Base-by-base conservation (phyloP, 371 early-diverging fungal genomes). In the Funneliformis caledonium region DNA sequence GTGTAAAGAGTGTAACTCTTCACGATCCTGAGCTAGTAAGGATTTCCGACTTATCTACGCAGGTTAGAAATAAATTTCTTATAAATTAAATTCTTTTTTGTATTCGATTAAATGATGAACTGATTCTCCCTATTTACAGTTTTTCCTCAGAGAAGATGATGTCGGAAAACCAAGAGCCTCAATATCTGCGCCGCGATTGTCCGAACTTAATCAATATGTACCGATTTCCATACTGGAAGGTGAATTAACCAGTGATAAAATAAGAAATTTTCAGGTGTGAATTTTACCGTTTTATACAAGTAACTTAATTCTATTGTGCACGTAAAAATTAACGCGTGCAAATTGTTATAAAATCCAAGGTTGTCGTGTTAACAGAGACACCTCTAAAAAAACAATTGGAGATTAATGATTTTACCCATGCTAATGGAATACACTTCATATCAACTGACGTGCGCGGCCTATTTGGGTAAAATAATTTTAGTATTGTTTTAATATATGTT, bases 121-220 rank as follows among this genome's bases (percentile, higher is more conserved):
- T 1, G 12, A 65, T 33, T 64, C 31, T 6, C 12, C 16, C 14
- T 82, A 82, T 10, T 80, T 77, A n/a, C 88, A 98, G 97, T 99
- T 98, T 88, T 99, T 96, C 90, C 88, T 99, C 72, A 89, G 90
- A 64, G 88, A 91, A 48, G 90, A 89, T n/a, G 98, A 99, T 86
- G 84, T 99, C 72, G 99, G 99, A 70, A 91, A 97, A 86, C 92
- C 94, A 52, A 93, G 98, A 80, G 99, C 95, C 69, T 83, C 88
- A 72, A 93, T 92, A 11, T 88, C 96, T 12, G 88, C 92, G 26
- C 91, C 95, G 48, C 93, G 93, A 59, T 88, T 99, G n/a, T 96
- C 95, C 52, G 96, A 96, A 87, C 89, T 99, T 76, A 99, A 99
- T 88, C 92, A 92, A 83, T 99, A 99, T 86, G 99, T 99, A 7